phyloP scores from a whole-genome alignment of 139 green algal genomes.

The Edaphochlamys debaryana region DNA sequence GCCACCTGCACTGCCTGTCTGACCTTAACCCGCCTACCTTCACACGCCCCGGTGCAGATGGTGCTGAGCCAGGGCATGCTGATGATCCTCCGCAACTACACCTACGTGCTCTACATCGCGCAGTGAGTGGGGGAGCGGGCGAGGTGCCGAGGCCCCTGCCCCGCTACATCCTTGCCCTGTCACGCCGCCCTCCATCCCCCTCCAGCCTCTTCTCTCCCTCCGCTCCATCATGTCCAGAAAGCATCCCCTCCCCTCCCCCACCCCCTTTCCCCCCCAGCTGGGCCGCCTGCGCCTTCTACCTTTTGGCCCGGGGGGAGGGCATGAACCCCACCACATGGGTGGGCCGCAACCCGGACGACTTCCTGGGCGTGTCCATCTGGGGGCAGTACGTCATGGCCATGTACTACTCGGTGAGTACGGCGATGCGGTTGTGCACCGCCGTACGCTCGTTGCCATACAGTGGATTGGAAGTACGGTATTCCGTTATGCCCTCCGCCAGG shows the following conservation, averaged over 20 bases:
- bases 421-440: too few species aligned
- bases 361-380: not conserved
- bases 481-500: too few species aligned
- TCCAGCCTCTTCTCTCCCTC: too few species aligned
- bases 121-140: conserved; percentile 5
- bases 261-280: not conserved
- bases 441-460: too few species aligned
- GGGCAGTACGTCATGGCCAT: conserved; percentile 32
- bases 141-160: too few species aligned
- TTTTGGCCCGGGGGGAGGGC: not conserved
- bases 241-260: too few species aligned
- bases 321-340: conserved; percentile 1
- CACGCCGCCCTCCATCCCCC: too few species aligned
- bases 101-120: conserved; percentile 41
- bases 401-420: too few species aligned
- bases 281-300: conserved; percentile 33
- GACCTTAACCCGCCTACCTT: not conserved
- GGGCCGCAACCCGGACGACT: not conserved
- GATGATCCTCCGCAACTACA: conserved; percentile 46
- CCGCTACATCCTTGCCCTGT: too few species aligned
- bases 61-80: conserved; percentile 37
- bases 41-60: conserved; percentile 51
- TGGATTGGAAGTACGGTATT: too few species aligned
- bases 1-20: conserved; percentile 23
- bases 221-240: too few species aligned